Evolutionary conservation across 1,284 basidiomycete genomes (phyloP), one percentile per base, ranked within the genome.

Genomic region (Abortiporus biennis): DNA sequence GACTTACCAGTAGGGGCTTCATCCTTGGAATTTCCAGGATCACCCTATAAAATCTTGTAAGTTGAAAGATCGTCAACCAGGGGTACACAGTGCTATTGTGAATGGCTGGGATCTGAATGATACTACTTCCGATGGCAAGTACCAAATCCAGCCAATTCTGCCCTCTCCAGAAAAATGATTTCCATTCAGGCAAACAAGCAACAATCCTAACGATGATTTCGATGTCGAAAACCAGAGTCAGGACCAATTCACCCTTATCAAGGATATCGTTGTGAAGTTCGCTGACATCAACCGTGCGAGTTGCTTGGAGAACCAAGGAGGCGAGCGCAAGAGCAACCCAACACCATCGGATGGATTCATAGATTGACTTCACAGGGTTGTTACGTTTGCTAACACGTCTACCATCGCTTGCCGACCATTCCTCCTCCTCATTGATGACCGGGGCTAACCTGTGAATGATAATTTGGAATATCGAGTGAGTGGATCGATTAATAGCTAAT

Each of bases 51-150:
- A 97, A 98, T 50, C 95, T 74, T 47, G 76, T 72, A 4, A 98
- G 69, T 58, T 94, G 90, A 55, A 98, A 90, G 31, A 89, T 76
- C 2, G 92, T 96, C 50, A 98, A 75, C 95, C 95, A 99, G 0
- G 84, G 76, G 56, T 96, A 96, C 2, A 82, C 72, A 2, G 51
- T 45, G 4, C 85, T 84, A 22, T 74, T 50, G 40, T 74, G 72
- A 29, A 98, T 85, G 9, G 58, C 71, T 0, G 95, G 94, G 31
- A 97, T 85, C 60, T 96, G 91, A 25, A 96, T 92, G 55, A 96
- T 68, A 30, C 73, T 83, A 4, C 84, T 85, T 1, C 75, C 76
- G 36, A 96, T 58, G 0, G 88, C 92, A n/a, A 99, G 69, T n/a
- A 81, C 62, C 19, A 85, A 58, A 59, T 99, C 95, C 32, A 93